Evolutionary conservation across 2,329 filamentous ascomycete genomes (phyloP), one percentile per base, ranked within the genome.

Genomic region (Cordyceps pruinosa): DNA sequence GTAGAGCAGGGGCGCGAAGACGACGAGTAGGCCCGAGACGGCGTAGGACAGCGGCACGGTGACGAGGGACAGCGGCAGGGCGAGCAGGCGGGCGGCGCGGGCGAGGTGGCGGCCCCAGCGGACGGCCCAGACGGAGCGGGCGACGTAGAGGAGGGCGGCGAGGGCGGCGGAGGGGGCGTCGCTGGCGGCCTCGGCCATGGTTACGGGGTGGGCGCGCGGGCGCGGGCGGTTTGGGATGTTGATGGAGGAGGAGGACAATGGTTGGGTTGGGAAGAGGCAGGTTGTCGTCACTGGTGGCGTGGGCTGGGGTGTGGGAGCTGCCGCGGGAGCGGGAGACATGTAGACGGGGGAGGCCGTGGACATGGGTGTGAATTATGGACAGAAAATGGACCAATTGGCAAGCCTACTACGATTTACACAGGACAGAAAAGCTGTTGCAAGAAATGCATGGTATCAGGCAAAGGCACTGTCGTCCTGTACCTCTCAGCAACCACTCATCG

Each of bases 1-100:
- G 46, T 72, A 70, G 9, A 73, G 60, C 21, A 67, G 63, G 2
- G 75, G 75, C n/a, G 72, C 69, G 32, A 74, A 64, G 3, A 75
- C 23, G 8, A 69, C 60, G 32, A 68, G 66, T 17, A 73, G 30
- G 5, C 69, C 25, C 30, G 61, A 59, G 28, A 62, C 45, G 13
- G 72, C 13, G 35, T 69, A 64, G 1, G 63, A 61, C 5, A 72
- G 25, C 0, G 71, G 72, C n/a, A 67, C 57, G 37, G 65, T 62
- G 41, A 67, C 51, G 49, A 73, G 61, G 6, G 62, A 64, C 32
- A 71, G 60, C 21, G 72, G 72, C 26, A 71, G 62, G 46, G 63
- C 57, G 57, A 67, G 17, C 50, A 69, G 35, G 51, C 57, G 60
- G 28, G 61, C 62, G 50, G 69, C 28, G 26, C 48, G 58, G 19